Conservation (phyloP, 1,284 basidiomycete genomes). For the Golubevia pallescens region DNA sequence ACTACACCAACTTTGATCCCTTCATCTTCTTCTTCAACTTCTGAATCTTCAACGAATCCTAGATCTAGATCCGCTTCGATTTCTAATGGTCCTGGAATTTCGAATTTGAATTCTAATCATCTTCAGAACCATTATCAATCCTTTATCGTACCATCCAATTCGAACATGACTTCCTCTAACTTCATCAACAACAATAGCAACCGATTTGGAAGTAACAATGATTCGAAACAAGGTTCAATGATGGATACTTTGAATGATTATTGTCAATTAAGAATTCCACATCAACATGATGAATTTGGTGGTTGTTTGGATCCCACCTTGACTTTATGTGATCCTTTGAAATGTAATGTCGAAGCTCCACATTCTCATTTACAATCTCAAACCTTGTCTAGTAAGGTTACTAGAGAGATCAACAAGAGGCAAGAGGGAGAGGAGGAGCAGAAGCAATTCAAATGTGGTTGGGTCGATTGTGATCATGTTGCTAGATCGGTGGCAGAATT, state of each 20-base stretch:
- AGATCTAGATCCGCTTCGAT: no score
- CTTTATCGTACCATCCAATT: no score
- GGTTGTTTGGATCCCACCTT: slow-evolving; percentile 28
- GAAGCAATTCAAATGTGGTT: background rate
- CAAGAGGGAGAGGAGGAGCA: background rate
- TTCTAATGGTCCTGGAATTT: no score
- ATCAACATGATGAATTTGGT: slow-evolving; percentile 12
- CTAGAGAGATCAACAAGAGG: background rate
- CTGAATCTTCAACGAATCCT: no score
- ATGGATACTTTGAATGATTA: background rate
- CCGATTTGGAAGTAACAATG: no score
- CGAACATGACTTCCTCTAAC: no score
- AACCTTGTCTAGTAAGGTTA: background rate
- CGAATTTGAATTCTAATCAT: no score
- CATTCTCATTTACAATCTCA: slow-evolving; percentile 23
- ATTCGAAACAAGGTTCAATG: no score
- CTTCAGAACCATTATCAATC: no score
- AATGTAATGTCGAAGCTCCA: slow-evolving; percentile 16
- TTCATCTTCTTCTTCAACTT: no score
- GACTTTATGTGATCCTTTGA: slow-evolving; percentile 22
- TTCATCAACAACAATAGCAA: no score
- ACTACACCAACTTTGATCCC: no score
- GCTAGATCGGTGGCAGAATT: background rate
- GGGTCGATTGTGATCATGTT: background rate
- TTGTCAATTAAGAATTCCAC: background rate